Evolutionary conservation across 257 asterid genomes (phyloP).

Genomic region (Plantago elongata): DNA sequence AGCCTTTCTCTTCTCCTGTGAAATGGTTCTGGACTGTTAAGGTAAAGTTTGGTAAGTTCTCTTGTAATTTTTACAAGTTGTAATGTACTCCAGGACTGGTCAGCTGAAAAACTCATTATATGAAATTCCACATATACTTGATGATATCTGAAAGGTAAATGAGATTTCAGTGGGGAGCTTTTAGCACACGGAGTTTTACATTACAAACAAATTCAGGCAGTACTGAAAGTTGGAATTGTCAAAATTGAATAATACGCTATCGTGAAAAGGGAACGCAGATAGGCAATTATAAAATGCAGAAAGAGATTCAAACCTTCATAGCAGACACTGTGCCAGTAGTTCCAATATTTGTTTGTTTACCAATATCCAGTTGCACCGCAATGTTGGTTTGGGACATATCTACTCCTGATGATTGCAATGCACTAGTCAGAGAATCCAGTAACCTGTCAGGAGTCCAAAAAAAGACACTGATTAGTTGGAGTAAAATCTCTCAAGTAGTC

Average conservation of each 20-base stretch:
- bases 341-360: constrained; percentile 25
- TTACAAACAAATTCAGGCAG: background rate
- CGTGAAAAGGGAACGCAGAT: background rate
- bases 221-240: background rate
- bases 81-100: too few species aligned
- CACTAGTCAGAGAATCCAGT: constrained; percentile 32
- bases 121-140: too few species aligned
- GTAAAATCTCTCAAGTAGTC: background rate
- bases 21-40: too few species aligned
- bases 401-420: constrained; percentile 50
- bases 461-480: constrained; percentile 10
- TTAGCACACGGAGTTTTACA: too few species aligned
- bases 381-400: constrained; percentile 47
- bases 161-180: too few species aligned
- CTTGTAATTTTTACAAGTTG: too few species aligned
- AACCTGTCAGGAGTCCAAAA: constrained; percentile 34
- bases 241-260: background rate
- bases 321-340: constrained; percentile 11
- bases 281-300: constrained; percentile 2
- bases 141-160: too few species aligned
- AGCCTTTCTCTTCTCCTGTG: background rate
- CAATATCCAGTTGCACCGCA: constrained; percentile 47
- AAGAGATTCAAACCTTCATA: constrained; percentile 25
- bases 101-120: too few species aligned
- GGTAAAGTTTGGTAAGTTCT: too few species aligned